These are phyloP conservation scores for Hordeum pubiflorum DNA, from an alignment of 202 grass and related monocot species.

Conservation along the genomic window DNA sequence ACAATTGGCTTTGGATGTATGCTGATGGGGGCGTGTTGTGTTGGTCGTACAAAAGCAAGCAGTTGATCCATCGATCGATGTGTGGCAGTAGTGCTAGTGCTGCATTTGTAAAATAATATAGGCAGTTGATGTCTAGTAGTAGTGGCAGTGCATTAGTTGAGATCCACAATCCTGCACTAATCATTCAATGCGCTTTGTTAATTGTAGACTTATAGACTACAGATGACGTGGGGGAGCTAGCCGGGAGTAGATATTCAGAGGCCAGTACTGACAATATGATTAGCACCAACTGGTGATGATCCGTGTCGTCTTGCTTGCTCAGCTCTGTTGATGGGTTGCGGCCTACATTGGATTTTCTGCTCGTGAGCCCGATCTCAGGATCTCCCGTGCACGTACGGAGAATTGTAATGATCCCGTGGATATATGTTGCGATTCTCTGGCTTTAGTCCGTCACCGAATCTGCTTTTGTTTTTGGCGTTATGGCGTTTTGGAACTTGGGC, in stretches of 20 bases:
- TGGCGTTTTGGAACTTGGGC: background rate
- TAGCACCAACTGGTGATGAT: conserved; percentile 18
- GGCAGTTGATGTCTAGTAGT: background rate
- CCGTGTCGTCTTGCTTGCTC: conserved; percentile 16
- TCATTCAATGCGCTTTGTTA: conserved; percentile 1
- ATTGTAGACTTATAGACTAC: background rate
- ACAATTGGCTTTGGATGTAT: conserved; percentile 5
- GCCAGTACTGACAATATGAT: conserved; percentile 3
- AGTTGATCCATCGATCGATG: background rate
- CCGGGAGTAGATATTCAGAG: background rate
- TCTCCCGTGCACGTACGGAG: conserved; percentile 15
- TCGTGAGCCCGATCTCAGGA: conserved; percentile 9
- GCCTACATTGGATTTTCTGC: conserved; percentile 16
- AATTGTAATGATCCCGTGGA: background rate
- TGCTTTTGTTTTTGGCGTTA: background rate
- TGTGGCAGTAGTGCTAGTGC: background rate
- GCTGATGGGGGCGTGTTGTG: background rate
- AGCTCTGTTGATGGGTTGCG: conserved; percentile 11
- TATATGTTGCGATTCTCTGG: background rate
- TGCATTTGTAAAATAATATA: conserved; percentile 3
- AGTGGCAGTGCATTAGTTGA: conserved; percentile 26
- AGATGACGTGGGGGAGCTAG: background rate
- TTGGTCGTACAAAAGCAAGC: conserved; percentile 12
- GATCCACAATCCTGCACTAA: conserved; percentile 24
- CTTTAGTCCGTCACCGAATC: conserved; percentile 11